Evolutionary conservation across 169 alveolate genomes (phyloP), one percentile per base, ranked within the genome.

Genomic region (Cryptosporidium meleagridis): DNA sequence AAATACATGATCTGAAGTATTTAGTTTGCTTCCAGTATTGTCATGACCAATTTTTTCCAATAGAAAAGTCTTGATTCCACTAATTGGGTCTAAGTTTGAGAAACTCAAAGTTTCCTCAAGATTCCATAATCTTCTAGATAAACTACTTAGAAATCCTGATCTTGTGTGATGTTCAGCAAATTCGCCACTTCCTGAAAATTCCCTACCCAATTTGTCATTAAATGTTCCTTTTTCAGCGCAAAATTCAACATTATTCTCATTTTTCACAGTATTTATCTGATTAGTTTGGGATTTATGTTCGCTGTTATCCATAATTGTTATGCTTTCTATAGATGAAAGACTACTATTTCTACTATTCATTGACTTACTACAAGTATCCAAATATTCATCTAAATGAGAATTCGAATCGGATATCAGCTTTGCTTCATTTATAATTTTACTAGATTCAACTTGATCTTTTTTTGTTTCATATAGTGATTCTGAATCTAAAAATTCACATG

Each of bases 291-390:
- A 29, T n/a, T 14, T 18, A 10, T 7, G 16, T 7, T 67, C 55
- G 12, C 16, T 29, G 26, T 39, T 26, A 1, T 73, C 70, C 52
- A 12, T 72, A 31, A 73, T 55, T n/a, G 71, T 33, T 21, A 73
- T 73, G 55, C 86, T 73, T 59, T 73, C 86, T 73, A 52, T 31
- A 14, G 86, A 73, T 33, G 18, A 33, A 35, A 41, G 71, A 39
- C 55, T 31, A 23, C 86, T 73, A 33, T 53, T 62, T 14, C 48
- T 73, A 35, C 86, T 73, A 12, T 18, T 33, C 18, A 58, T 4
- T 18, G n/a, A 26, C 51, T 41, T 31, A 55, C 70, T 55, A 7
- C 16, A 26, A 5, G 86, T 48, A 55, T 73, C 86, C 41, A 73
- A 39, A 41, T 55, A 73, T 12, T 73, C 70, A 18, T 73, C 86